phyloP scores from a whole-genome alignment of 495 filamentous ascomycete species.

The Pyronema omphalodes region DNA sequence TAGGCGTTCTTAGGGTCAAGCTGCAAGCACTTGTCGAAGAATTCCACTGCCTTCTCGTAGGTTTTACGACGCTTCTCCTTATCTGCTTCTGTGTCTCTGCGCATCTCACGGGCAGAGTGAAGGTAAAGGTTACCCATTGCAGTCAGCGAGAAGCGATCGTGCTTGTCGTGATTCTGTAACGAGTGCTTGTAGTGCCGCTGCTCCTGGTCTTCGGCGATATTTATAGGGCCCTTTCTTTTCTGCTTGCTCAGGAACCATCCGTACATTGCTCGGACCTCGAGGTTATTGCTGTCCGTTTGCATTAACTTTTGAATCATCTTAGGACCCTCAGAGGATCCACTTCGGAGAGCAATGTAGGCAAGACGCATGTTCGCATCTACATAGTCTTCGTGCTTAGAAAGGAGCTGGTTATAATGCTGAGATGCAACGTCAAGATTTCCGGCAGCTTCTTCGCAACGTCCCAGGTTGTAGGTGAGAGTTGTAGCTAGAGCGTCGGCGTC shows the following conservation, averaged over 20 bases:
- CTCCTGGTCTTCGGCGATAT: constrained; percentile 76
- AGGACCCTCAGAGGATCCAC: constrained; percentile 69
- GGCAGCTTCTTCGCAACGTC: constrained; percentile 81
- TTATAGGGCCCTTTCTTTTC: constrained; percentile 57
- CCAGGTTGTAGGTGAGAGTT: constrained; percentile 88
- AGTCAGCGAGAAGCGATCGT: constrained; percentile 82
- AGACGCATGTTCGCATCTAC: constrained; percentile 74
- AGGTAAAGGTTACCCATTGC: constrained; percentile 93
- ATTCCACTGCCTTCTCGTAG: constrained; percentile 84
- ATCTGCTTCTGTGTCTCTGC: constrained; percentile 67
- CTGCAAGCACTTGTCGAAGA: constrained; percentile 93
- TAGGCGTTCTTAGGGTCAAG: constrained; percentile 86
- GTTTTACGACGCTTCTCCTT: constrained; percentile 72
- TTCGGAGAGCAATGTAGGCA: constrained; percentile 75
- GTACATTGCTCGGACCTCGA: constrained; percentile 80
- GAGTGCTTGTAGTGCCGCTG: constrained; percentile 91
- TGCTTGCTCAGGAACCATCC: constrained; percentile 80
- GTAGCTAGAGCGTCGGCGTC: constrained; percentile 82
- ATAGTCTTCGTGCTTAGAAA: constrained; percentile 72
- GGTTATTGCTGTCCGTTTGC: constrained; percentile 55
- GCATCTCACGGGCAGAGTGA: constrained; percentile 77
- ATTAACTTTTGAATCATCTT: constrained; percentile 67
- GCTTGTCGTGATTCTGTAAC: constrained; percentile 83
- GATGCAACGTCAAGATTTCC: constrained; percentile 65
- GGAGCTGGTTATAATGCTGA: constrained; percentile 66